phyloP scores from a whole-genome alignment of 768 basidiomycete genomes.

The Mycena venus region DNA sequence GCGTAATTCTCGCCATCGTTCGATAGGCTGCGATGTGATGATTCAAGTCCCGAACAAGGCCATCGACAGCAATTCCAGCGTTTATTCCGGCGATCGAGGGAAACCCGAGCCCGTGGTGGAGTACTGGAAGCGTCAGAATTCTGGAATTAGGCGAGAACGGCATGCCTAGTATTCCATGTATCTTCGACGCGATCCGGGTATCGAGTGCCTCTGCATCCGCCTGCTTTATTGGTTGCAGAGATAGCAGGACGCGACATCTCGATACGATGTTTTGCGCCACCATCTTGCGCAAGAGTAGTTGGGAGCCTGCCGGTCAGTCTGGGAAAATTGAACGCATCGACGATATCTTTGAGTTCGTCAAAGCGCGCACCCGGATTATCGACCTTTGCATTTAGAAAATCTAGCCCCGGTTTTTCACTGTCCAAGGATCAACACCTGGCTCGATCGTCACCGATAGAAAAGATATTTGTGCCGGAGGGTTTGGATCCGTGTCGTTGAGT shows the following conservation, averaged over 20 bases:
- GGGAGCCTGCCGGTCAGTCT: neutral
- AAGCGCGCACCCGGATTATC: slow-evolving; percentile 7
- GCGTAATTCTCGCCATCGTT: slow-evolving; percentile 26
- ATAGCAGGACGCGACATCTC: slow-evolving; percentile 2
- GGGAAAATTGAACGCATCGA: slow-evolving; percentile 20
- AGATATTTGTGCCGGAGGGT: neutral
- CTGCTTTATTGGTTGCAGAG: slow-evolving; percentile 14
- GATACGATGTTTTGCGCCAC: slow-evolving; percentile 12
- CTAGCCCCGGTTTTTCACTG: neutral
- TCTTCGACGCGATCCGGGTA: neutral
- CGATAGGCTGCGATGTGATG: slow-evolving; percentile 32
- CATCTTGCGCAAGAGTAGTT: too few relatives aligned
- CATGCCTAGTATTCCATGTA: too few relatives aligned
- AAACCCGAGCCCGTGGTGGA: slow-evolving; percentile 6
- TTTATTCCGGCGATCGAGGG: slow-evolving; percentile 26
- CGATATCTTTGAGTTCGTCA: neutral
- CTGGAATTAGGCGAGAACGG: too few relatives aligned
- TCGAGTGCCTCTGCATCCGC: slow-evolving; percentile 14
- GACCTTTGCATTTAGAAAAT: slow-evolving; percentile 13
- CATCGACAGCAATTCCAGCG: slow-evolving; percentile 7
- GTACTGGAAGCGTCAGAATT: too few relatives aligned
- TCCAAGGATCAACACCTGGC: slow-evolving; percentile 4
- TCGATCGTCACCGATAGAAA: slow-evolving; percentile 1
- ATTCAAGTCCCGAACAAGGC: slow-evolving; percentile 26
- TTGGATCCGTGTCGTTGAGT: neutral